Conservation (phyloP, 306 rosid genomes). For the Pterocarpus macrocarpus region DNA sequence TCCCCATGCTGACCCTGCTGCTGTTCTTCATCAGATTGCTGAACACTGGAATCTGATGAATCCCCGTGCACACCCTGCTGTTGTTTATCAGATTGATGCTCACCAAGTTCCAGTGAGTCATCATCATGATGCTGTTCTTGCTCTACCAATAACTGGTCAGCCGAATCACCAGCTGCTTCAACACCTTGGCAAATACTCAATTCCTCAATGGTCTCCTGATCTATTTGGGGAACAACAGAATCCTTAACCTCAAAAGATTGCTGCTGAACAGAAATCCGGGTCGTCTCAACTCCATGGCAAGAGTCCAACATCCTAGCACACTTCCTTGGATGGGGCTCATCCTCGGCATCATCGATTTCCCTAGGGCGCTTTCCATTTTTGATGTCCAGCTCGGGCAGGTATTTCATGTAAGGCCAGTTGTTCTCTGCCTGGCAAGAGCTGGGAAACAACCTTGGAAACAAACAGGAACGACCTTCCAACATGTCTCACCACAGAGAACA, state of each 20-base stretch:
- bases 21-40: slow-evolving; percentile 12
- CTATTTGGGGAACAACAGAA: slow-evolving; percentile 50
- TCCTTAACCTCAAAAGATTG: slow-evolving; percentile 27
- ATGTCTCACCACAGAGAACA: slow-evolving; percentile 61
- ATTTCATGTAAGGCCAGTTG: slow-evolving; percentile 77
- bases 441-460: slow-evolving; percentile 75
- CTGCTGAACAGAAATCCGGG: not conserved
- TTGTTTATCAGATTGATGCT: slow-evolving; percentile 23
- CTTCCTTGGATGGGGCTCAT: slow-evolving; percentile 60
- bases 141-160: not conserved
- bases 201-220: slow-evolving; percentile 35
- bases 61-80: slow-evolving; percentile 7
- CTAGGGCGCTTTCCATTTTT: slow-evolving; percentile 65
- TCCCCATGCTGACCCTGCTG: slow-evolving; percentile 8
- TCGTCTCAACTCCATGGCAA: slow-evolving; percentile 47
- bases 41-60: slow-evolving; percentile 17
- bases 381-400: slow-evolving; percentile 59
- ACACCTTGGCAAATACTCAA: slow-evolving; percentile 22
- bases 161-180: slow-evolving; percentile 39
- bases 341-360: slow-evolving; percentile 58
- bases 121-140: slow-evolving; percentile 33
- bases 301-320: slow-evolving; percentile 55
- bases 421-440: slow-evolving; percentile 69
- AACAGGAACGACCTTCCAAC: slow-evolving; percentile 84
- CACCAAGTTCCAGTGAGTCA: slow-evolving; percentile 28